Evolutionary conservation across 805 yeast genomes (phyloP), one percentile per base, ranked within the genome.

Genomic region (Wickerhamomyces rabaulensis): DNA sequence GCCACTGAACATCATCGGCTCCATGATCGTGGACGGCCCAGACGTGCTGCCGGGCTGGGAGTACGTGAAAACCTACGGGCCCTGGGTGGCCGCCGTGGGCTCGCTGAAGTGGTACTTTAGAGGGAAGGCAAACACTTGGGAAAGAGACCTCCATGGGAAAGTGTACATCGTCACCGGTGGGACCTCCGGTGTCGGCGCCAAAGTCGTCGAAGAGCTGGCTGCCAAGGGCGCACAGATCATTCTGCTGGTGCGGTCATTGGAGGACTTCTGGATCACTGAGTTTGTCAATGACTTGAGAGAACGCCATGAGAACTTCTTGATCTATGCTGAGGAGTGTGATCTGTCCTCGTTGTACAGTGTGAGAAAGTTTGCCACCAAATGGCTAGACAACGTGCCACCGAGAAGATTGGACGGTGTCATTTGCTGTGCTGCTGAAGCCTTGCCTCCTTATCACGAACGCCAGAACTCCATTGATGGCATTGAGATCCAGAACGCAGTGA

Each of bases 261-360:
- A 78, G 4, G 90, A 85, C 57, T 75, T 73, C 41, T 92, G 97
- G 96, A 64, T 85, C 6, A 70, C 80, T 1, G 97, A 94, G 44
- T 86, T 80, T 65, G 73, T 92, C 35, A 81, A 85, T 21, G 95
- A 87, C 57, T 65, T 94, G 48, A 74, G 98, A 50, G 82, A 79
- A 10, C 67, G 63, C 19, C 82, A 91, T 17, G 74, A 73, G 40
- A 94, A 91, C 66, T 75, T 75, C 44, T 63, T 92, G 73, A 79
- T 94, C 40, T 92, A 87, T 64, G 91, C 94, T n/a, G 99, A 94
- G 60, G 78, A 82, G 55, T 89, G 95, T 64, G 95, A 94, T 62
- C 71, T 94, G 47, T 69, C 79, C 16, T 82, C 87, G 45, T 69
- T 94, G 47, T 70, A 82, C 60, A 81, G 90, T 3, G 76, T 94